These are phyloP conservation scores for Artemisia argyi DNA, from an alignment of 129 eudicot species.

Conservation along the genomic window DNA sequence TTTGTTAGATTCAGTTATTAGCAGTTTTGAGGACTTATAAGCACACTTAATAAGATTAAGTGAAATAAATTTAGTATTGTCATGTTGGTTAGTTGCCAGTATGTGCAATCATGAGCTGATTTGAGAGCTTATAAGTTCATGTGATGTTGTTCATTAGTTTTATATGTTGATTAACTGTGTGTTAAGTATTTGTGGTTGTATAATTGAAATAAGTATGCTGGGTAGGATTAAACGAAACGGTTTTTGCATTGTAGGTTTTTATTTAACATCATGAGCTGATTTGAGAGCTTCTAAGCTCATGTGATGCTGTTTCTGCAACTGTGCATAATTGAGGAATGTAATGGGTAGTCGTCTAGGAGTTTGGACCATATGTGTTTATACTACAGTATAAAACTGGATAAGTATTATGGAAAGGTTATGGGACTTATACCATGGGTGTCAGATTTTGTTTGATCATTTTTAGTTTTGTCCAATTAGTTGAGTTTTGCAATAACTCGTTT, in stretches of 20 bases:
- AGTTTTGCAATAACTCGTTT: slow-evolving; percentile 6
- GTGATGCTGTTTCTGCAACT: not conserved
- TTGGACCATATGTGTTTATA: not conserved
- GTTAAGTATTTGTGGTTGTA: too few relatives aligned
- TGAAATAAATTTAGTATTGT: too few relatives aligned
- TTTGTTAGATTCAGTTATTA: not conserved
- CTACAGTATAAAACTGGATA: not conserved
- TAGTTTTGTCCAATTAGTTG: not conserved
- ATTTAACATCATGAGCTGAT: not conserved
- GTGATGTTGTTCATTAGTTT: not conserved
- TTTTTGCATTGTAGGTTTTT: too few relatives aligned
- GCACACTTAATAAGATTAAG: too few relatives aligned
- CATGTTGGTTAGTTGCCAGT: too few relatives aligned
- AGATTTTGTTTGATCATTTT: not conserved
- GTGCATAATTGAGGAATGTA: slow-evolving; percentile 13
- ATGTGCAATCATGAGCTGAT: not conserved
- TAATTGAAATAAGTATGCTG: too few relatives aligned
- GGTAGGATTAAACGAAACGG: too few relatives aligned
- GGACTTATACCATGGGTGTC: slow-evolving; percentile 3
- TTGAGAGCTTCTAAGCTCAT: not conserved
- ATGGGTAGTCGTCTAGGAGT: slow-evolving; percentile 5
- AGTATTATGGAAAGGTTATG: not conserved
- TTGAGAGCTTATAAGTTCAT: not conserved
- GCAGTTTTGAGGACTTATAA: too few relatives aligned
- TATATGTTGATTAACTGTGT: too few relatives aligned